Percentiles rank a stretch among this genome's conserved stretches.
Conservation (phyloP, 306 rosid genomes). For the Macrotyloma uniflorum region DNA sequence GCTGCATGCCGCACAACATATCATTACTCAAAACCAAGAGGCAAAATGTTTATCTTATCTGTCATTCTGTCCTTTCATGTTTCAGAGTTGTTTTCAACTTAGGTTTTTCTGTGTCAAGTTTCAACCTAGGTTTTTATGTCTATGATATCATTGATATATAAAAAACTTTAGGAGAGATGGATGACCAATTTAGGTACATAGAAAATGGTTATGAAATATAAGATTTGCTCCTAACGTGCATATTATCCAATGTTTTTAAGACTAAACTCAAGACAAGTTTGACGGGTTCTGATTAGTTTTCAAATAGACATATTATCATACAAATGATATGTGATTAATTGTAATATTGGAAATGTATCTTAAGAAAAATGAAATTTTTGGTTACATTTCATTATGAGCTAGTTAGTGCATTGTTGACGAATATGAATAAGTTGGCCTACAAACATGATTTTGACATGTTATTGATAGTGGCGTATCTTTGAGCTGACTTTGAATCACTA, state of each 20-base stretch:
- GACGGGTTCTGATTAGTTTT: too few species aligned
- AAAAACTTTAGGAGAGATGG: too few species aligned
- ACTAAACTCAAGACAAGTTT: too few species aligned
- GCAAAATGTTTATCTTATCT: neutral
- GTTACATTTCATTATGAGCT: neutral
- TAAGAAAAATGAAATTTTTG: neutral
- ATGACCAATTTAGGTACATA: too few species aligned
- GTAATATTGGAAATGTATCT: too few species aligned
- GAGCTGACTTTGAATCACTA: neutral
- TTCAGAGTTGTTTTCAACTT: neutral
- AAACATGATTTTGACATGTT: conserved; percentile 24
- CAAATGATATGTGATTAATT: too few species aligned
- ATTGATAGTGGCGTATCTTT: conserved; percentile 4
- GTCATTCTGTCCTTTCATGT: neutral
- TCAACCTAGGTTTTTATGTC: neutral
- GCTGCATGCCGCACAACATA: neutral
- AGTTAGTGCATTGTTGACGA: neutral
- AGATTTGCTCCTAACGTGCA: too few species aligned
- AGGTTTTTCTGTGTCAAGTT: neutral
- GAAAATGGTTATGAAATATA: too few species aligned
- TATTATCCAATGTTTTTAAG: too few species aligned
- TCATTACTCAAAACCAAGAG: neutral
- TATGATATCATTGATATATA: too few species aligned
- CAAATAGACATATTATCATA: too few species aligned
- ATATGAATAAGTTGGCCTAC: conserved; percentile 7